A percentile compares a stretch with the other conserved stretches of the same genome.
Conservation (phyloP, 2,329 filamentous ascomycete species). For the Alternaria sp. region DNA sequence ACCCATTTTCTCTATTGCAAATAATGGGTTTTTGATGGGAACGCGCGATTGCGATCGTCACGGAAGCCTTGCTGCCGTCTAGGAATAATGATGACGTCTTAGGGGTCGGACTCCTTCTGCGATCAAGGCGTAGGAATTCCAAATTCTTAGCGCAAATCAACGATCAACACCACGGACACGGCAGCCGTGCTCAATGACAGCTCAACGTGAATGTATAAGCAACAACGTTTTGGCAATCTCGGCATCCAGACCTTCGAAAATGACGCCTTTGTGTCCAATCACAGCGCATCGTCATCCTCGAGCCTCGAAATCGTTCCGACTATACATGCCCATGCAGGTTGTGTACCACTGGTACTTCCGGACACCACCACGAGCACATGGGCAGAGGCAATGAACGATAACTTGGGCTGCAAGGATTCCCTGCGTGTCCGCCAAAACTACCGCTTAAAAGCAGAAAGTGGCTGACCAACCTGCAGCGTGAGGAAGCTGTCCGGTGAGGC, state of each 20-base stretch:
- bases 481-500: neutral
- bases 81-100: constrained; percentile 13
- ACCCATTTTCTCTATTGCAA: no score
- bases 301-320: constrained; percentile 8
- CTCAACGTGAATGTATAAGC: neutral
- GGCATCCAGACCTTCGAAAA: no score
- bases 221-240: no score
- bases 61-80: neutral
- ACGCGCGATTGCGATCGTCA: neutral
- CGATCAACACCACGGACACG: neutral
- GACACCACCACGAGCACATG: neutral
- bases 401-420: constrained; percentile 15
- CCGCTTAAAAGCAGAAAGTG: neutral
- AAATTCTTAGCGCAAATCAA: constrained; percentile 1
- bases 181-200: neutral
- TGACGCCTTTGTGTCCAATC: constrained; percentile 19
- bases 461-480: neutral
- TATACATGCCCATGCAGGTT: constrained; percentile 9
- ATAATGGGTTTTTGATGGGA: neutral
- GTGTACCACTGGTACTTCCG: neutral
- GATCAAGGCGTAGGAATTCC: constrained; percentile 6
- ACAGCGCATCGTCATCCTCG: constrained; percentile 27
- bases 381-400: constrained; percentile 13
- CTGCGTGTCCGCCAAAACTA: neutral
- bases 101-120: constrained; percentile 2